phyloP scores from a whole-genome alignment of 2,329 filamentous ascomycete genomes.

The Trichophyton verrucosum region DNA sequence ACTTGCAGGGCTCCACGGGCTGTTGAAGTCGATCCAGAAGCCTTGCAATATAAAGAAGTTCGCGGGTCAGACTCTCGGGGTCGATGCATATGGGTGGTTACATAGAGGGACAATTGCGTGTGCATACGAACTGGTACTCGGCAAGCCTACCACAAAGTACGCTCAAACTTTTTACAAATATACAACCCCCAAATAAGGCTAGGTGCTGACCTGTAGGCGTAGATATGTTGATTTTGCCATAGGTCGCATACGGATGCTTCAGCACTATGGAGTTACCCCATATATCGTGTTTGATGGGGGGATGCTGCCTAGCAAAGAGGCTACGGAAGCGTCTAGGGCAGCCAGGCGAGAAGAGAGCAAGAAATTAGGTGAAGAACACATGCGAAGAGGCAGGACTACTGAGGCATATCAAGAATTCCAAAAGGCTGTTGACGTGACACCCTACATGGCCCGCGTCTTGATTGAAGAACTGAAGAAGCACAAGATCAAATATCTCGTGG shows the following conservation, averaged over 20 bases:
- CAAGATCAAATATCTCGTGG: conserved; percentile 76
- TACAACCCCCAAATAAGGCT: background rate
- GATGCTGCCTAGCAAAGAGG: conserved; percentile 82
- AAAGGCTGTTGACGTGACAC: conserved; percentile 90
- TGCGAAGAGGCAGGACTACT: conserved; percentile 66
- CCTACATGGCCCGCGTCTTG: conserved; percentile 81
- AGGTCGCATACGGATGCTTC: conserved; percentile 82
- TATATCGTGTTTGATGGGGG: conserved; percentile 96
- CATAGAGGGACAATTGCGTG: conserved; percentile 85
- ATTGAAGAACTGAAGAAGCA: conserved; percentile 83
- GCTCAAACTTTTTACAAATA: conserved; percentile 18
- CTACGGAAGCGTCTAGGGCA: conserved; percentile 67
- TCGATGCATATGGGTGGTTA: conserved; percentile 97
- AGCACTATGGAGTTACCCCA: conserved; percentile 85
- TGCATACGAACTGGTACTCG: conserved; percentile 78
- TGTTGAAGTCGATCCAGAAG: conserved; percentile 93
- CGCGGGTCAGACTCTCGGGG: conserved; percentile 74
- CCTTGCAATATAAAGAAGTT: conserved; percentile 78
- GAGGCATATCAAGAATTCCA: conserved; percentile 80
- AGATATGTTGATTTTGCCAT: conserved; percentile 87
- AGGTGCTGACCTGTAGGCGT: conserved; percentile 1
- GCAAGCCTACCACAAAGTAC: conserved; percentile 76
- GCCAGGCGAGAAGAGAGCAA: conserved; percentile 65
- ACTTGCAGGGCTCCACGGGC: conserved; percentile 61
- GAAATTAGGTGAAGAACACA: conserved; percentile 60